Percentiles rank a stretch among this genome's conserved stretches.
Evolutionary conservation across 2,329 filamentous ascomycete genomes (phyloP).

Genomic region (Lomentospora prolificans): DNA sequence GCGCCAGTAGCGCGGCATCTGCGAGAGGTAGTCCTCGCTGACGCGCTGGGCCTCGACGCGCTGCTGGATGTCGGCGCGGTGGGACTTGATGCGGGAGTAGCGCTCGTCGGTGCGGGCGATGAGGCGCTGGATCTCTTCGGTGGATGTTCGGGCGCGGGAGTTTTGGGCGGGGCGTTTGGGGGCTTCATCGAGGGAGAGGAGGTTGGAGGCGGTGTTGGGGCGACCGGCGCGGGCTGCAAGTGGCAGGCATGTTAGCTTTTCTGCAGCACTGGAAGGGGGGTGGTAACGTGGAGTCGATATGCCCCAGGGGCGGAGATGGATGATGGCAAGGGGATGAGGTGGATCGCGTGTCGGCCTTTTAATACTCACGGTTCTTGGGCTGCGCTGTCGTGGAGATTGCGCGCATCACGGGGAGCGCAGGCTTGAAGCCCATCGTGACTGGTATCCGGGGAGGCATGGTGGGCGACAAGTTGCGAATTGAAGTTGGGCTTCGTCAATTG

Average conservation of each 20-base stretch:
- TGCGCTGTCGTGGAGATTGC: not conserved
- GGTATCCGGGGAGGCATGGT: slow-evolving; percentile 7
- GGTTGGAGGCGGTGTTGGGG: slow-evolving; percentile 15
- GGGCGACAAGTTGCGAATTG: not conserved
- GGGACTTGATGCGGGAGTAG: slow-evolving; percentile 9
- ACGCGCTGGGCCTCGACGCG: slow-evolving; percentile 20
- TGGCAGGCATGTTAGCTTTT: not conserved
- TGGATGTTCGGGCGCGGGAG: slow-evolving; percentile 15
- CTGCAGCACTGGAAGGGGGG: not conserved
- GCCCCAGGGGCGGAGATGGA: not conserved
- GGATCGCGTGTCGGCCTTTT: too few species aligned
- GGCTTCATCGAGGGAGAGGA: slow-evolving; percentile 15
- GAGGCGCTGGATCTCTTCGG: slow-evolving; percentile 12
- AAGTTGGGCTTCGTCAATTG: not conserved
- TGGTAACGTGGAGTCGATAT: not conserved
- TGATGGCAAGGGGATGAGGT: too few species aligned
- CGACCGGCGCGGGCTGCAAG: slow-evolving; percentile 6
- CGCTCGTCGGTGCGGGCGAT: slow-evolving; percentile 15
- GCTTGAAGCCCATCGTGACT: slow-evolving; percentile 2
- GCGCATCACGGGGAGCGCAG: not conserved
- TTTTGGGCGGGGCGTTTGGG: slow-evolving; percentile 11
- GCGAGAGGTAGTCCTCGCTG: slow-evolving; percentile 45
- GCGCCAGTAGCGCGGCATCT: slow-evolving; percentile 63
- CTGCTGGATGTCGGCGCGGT: slow-evolving; percentile 14
- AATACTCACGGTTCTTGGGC: slow-evolving; percentile 4